These are phyloP conservation scores for Fusarium citri DNA, from an alignment of 2,329 filamentous ascomycete genomes.

Conservation along the genomic window DNA sequence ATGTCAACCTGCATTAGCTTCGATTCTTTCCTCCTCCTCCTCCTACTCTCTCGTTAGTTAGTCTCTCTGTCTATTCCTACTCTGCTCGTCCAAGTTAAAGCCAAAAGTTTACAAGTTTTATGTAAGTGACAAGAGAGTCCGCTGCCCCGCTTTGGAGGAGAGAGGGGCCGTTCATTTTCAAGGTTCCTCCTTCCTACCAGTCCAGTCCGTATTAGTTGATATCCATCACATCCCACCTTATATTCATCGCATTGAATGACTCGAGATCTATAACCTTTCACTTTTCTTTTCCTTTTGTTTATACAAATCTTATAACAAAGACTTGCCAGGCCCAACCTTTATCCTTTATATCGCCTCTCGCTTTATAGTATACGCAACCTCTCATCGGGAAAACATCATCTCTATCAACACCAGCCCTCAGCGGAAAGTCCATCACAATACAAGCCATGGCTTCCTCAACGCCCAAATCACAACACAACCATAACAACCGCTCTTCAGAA, in stretches of 20 bases:
- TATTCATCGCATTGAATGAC: slow-evolving; percentile 3
- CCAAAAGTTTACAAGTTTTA: slow-evolving; percentile 11
- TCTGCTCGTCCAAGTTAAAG: not conserved
- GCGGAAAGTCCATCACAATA: not conserved
- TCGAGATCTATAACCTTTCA: not conserved
- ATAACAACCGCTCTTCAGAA: slow-evolving; percentile 34
- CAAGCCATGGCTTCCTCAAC: slow-evolving; percentile 35
- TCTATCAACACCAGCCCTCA: not conserved
- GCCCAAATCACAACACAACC: slow-evolving; percentile 51
- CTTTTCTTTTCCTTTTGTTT: not conserved
- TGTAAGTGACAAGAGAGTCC: not conserved
- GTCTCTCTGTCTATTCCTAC: not conserved
- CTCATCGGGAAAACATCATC: not conserved
- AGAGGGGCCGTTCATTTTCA: slow-evolving; percentile 6
- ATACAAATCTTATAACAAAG: not conserved
- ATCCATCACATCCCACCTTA: not conserved
- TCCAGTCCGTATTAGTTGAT: slow-evolving; percentile 13
- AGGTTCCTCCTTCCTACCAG: slow-evolving; percentile 1
- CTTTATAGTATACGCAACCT: not conserved
- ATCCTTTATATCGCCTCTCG: not conserved
- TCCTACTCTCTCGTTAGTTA: too few species aligned
- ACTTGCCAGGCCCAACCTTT: not conserved
- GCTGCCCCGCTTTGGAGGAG: slow-evolving; percentile 18
- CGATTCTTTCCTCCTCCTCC: not conserved
- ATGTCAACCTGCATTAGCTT: slow-evolving; percentile 26